phyloP scores from a whole-genome alignment of 768 basidiomycete genomes.

The Phylloporus scabripes region DNA sequence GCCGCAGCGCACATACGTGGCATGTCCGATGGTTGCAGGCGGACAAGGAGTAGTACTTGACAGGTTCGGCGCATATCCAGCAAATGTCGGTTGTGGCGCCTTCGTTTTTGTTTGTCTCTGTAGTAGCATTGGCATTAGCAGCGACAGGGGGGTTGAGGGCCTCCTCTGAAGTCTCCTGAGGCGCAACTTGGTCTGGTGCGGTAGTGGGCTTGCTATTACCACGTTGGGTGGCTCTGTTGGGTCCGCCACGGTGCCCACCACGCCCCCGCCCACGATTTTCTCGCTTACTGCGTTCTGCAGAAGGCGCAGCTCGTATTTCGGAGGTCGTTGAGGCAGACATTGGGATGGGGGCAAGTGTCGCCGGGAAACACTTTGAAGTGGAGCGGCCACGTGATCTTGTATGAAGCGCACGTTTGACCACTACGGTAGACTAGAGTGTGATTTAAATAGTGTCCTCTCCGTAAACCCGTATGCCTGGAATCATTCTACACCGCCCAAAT shows the following conservation, averaged over 20 bases:
- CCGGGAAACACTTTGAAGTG: neutral
- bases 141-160: neutral
- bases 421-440: too few relatives aligned
- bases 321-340: conserved; percentile 21
- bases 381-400: neutral
- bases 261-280: conserved; percentile 20
- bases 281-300: conserved; percentile 10
- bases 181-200: neutral
- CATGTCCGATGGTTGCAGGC: conserved; percentile 94
- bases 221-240: conserved; percentile 7
- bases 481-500: conserved; percentile 23
- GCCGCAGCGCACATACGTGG: conserved; percentile 84
- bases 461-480: too few relatives aligned
- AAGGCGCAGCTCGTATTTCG: conserved; percentile 4
- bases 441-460: neutral
- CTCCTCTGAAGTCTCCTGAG: neutral
- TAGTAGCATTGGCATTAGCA: neutral
- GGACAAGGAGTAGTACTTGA: conserved; percentile 85
- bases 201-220: conserved; percentile 3
- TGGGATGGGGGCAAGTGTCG: neutral
- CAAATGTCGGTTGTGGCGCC: conserved; percentile 42
- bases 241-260: conserved; percentile 5
- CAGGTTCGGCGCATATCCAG: conserved; percentile 93
- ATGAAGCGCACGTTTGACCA: neutral
- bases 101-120: conserved; percentile 29